These are phyloP conservation scores for Ceratobasidium sp. DNA, from an alignment of 1,284 basidiomycete species.

Conservation along the genomic window DNA sequence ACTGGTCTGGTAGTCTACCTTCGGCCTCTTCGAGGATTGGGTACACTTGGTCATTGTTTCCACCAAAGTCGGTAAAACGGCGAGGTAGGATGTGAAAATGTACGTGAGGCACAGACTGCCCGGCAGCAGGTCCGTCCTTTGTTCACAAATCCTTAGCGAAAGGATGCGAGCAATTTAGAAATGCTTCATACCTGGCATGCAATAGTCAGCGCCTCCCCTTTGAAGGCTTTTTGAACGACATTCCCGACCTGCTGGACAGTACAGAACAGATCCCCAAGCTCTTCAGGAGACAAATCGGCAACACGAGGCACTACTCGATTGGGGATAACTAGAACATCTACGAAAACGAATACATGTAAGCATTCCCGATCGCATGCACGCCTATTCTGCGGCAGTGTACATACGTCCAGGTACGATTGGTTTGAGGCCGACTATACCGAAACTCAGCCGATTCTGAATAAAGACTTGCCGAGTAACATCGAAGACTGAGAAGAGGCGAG, in stretches of 20 bases:
- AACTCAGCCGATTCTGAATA: conserved; percentile 71
- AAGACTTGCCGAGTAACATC: conserved; percentile 85
- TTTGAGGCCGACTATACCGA: conserved; percentile 91
- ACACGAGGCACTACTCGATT: conserved; percentile 77
- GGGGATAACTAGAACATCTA: conserved; percentile 90
- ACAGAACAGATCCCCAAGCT: conserved; percentile 79
- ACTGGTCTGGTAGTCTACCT: conserved; percentile 49
- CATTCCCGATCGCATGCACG: neutral
- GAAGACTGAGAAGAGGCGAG: conserved; percentile 74
- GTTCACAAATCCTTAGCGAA: neutral
- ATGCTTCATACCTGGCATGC: conserved; percentile 72
- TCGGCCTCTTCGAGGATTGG: conserved; percentile 76
- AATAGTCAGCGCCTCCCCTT: conserved; percentile 77
- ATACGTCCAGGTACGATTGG: conserved; percentile 91
- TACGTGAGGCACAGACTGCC: conserved; percentile 88
- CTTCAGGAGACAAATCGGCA: conserved; percentile 70
- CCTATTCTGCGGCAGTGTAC: conserved; percentile 49
- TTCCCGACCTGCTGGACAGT: conserved; percentile 75
- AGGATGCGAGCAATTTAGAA: conserved; percentile 5
- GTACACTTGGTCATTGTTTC: conserved; percentile 78
- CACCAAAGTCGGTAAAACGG: conserved; percentile 61
- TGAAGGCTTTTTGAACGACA: conserved; percentile 73
- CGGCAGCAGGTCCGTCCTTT: conserved; percentile 86
- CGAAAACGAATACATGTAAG: neutral
- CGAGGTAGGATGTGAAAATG: conserved; percentile 91